Conservation (phyloP, 2,329 filamentous ascomycete genomes). For the Aspergillus novoparasiticus region DNA sequence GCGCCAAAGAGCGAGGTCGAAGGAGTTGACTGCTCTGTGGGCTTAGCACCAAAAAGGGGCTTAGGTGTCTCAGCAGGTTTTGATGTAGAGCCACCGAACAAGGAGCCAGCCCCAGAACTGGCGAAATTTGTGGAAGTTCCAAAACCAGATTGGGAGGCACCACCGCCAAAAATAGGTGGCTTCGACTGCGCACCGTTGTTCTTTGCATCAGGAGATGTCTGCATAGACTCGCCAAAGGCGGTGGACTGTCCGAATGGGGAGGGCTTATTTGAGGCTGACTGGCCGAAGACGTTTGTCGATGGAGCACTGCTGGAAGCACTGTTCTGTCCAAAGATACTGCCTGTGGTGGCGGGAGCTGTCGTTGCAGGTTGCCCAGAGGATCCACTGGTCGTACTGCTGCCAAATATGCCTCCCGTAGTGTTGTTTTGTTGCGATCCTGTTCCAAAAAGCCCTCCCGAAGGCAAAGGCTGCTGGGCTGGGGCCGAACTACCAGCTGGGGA, state of each 20-base stretch:
- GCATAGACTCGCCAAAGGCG: conserved; percentile 33
- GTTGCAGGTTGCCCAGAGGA: conserved; percentile 18
- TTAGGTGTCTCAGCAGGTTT: conserved; percentile 23
- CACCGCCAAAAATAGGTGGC: conserved; percentile 26
- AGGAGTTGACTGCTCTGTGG: conserved; percentile 21
- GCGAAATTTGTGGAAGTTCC: conserved; percentile 19
- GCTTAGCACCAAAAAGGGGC: conserved; percentile 26
- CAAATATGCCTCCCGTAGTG: conserved; percentile 21
- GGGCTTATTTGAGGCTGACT: conserved; percentile 23
- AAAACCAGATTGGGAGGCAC: conserved; percentile 20
- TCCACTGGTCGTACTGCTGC: conserved; percentile 16
- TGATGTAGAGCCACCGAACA: conserved; percentile 24
- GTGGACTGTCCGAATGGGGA: conserved; percentile 32
- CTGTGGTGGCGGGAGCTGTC: conserved; percentile 20
- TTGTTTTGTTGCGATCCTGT: conserved; percentile 16
- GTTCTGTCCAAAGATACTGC: conserved; percentile 26
- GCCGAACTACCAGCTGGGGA: conserved; percentile 24
- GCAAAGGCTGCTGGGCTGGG: conserved; percentile 25
- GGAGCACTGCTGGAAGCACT: conserved; percentile 17
- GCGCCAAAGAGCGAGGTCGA: conserved; percentile 34
- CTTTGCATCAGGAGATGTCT: conserved; percentile 37
- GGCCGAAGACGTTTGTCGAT: conserved; percentile 25
- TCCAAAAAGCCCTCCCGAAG: conserved; percentile 25
- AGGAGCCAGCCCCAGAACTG: conserved; percentile 15
- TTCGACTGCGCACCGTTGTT: conserved; percentile 19